Base-by-base conservation (phyloP, 331 rosid species). In the Acacia concinna region DNA sequence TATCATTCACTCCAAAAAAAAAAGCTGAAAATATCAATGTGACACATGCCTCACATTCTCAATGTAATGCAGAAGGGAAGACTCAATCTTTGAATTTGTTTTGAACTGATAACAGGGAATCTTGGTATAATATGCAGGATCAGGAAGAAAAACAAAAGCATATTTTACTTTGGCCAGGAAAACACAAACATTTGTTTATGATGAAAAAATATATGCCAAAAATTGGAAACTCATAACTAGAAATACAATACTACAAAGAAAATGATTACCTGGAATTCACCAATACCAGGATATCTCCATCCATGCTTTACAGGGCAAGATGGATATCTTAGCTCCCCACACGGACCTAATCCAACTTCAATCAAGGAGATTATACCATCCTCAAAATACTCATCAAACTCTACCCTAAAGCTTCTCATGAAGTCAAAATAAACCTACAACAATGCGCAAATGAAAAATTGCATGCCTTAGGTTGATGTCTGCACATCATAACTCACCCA, bases 401-500 rank as follows among this genome's bases (percentile, higher is more conserved):
- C 98, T 51, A 90, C 86, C 75, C 99, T 93, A 81, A 96, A 96
- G 89, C 98, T 96, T 87, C 98, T 93, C 99, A 96, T 96, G 93
- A 84, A 96, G 85, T 91, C 99, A 80, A 93, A 96, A 85, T 91
- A 96, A 62, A 91, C 99, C 99, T 96, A 67, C 75, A 86, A 83
- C 74, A 82, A 68, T 71, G 77, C 68, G 57, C 54, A 82, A 78
- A 82, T 69, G 56, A 64, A 68, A 74, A 63, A 49, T 78, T 74
- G 38, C 38, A 31, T 28, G 35, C 78, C 68, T 54, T 73, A 79
- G 35, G 71, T 73, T 21, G 65, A 25, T 62, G 74, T 75, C 28
- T n/a, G 68, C 56, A 83, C 49, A 35, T 47, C 76, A 52, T 77
- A 37, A 63, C 59, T 59, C 27, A 18, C 2, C 5, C 46, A 1